Evolutionary conservation across 306 rosid genomes (phyloP).

Genomic region (Citrullus amarus): DNA sequence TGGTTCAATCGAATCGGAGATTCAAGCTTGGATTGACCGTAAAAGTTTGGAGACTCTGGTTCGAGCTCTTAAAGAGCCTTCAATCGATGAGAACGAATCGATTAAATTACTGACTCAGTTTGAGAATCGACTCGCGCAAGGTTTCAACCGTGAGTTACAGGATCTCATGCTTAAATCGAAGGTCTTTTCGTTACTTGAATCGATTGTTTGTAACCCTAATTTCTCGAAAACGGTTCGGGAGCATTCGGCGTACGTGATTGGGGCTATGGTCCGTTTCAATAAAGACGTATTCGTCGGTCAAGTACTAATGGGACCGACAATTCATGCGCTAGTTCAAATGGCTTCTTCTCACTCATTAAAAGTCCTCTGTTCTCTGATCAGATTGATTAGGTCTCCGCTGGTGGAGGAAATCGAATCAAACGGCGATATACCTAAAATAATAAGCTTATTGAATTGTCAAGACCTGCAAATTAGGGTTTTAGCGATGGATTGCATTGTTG

Average conservation of each 20-base stretch:
- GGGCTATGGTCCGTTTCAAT: conserved; percentile 56
- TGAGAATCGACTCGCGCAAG: conserved; percentile 40
- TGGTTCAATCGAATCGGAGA: conserved; percentile 47
- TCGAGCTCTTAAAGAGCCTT: conserved; percentile 11
- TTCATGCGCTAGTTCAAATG: conserved; percentile 33
- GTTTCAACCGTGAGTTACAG: conserved; percentile 62
- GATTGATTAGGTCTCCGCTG: conserved; percentile 60
- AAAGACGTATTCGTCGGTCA: conserved; percentile 86
- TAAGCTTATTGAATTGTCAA: conserved; percentile 21
- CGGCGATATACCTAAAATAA: conserved; percentile 44
- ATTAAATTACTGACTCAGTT: conserved; percentile 33
- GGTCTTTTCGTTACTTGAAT: conserved; percentile 37
- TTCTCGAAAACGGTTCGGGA: conserved; percentile 34
- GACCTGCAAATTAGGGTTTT: conserved; percentile 28
- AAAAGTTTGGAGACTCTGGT: conserved; percentile 36
- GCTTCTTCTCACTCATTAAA: conserved; percentile 32
- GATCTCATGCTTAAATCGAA: conserved; percentile 47
- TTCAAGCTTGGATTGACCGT: conserved; percentile 87
- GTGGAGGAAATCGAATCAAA: conserved; percentile 72
- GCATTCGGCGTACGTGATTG: conserved; percentile 29
- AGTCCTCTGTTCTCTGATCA: conserved; percentile 42
- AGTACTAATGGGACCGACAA: conserved; percentile 51
- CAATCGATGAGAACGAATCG: conserved; percentile 19
- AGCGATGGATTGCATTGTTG: conserved; percentile 53
- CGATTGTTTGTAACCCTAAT: conserved; percentile 29